These are phyloP conservation scores for Exophiala alcalophila DNA, from an alignment of 2,329 filamentous ascomycete genomes.

Conservation along the genomic window DNA sequence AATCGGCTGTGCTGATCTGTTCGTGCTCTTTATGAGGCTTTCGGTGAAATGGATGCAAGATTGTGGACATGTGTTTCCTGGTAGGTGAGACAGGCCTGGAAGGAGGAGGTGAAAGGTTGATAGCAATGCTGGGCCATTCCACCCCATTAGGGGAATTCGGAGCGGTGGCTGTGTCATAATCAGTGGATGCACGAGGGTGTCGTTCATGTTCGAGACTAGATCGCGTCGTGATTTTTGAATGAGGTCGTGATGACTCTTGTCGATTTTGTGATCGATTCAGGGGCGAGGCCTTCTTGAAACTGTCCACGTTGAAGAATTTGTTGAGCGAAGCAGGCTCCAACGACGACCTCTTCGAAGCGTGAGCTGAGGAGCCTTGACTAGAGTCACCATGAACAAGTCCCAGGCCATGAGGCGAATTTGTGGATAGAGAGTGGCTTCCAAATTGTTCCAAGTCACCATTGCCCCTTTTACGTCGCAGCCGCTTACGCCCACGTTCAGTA, in stretches of 20 bases:
- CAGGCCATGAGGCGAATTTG: constrained; percentile 4
- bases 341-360: constrained; percentile 25
- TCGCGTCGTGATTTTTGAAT: constrained; percentile 5
- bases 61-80: constrained; percentile 51
- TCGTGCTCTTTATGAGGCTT: constrained; percentile 30
- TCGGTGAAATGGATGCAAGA: constrained; percentile 41
- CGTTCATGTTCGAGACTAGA: constrained; percentile 24
- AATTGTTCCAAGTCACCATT: constrained; percentile 1
- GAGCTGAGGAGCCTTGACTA: constrained; percentile 21
- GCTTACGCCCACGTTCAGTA: constrained; percentile 22
- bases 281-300: constrained; percentile 17
- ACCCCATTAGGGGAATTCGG: constrained; percentile 39
- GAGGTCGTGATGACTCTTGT: constrained; percentile 12
- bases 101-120: constrained; percentile 61
- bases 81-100: constrained; percentile 64
- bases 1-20: constrained; percentile 43
- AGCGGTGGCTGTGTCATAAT: constrained; percentile 45
- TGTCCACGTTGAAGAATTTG: constrained; percentile 17
- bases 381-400: constrained; percentile 11
- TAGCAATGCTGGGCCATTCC: constrained; percentile 58
- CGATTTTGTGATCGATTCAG: constrained; percentile 16
- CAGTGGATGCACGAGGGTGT: constrained; percentile 38
- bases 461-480: constrained; percentile 18
- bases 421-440: constrained; percentile 4
- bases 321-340: constrained; percentile 22